Evolutionary conservation across 495 filamentous ascomycete genomes (phyloP), one percentile per base, ranked within the genome.

Genomic region (Xylaria longipes): DNA sequence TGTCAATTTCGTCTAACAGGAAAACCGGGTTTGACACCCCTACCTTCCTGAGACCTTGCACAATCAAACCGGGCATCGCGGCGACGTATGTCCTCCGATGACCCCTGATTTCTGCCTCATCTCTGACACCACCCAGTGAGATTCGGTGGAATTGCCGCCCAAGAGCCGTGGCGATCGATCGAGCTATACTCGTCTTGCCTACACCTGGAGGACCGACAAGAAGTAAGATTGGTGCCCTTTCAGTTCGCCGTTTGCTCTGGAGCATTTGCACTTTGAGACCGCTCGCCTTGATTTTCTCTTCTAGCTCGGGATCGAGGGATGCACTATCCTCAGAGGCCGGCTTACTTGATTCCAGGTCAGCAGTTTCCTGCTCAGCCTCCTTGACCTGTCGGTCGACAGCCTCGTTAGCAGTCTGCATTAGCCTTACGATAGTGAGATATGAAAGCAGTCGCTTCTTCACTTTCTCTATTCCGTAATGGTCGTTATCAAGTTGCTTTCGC

Each of bases 1-100:
- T 99, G 86, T 99, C 97, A 75, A 99, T 98, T 82, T 99, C 97
- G 79, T 99, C 97, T 29, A 99, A 90, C 65, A 99, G 82, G 83
- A 98, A 95, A 41, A 99, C 95, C 2, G 97, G 97, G 77, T 99
- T 99, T 4, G 93, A 89, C 22, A 98, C 95, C 46, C 94, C 95
- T 58, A 96, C 97, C 80, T 98, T 99, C 86, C 95, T 97, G 64
- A 99, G 82, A 5, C 95, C 97, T 79, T 93, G 94, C 58, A 98
- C 95, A 64, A 99, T 92, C 60, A 98, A 83, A 39, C 97, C 97
- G 14, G 97, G 97, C 96, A 99, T 98, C 61, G 97, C 97, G 15
- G 97, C 97, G 67, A 99, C 96, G 79, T 99, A 99, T 2, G 97
- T 99, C 62, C 97, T 89, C 54, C 97, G 89, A 82, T 99, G 97